phyloP scores from a whole-genome alignment of 805 yeast species.

The Saccharomycodes ludwigii region DNA sequence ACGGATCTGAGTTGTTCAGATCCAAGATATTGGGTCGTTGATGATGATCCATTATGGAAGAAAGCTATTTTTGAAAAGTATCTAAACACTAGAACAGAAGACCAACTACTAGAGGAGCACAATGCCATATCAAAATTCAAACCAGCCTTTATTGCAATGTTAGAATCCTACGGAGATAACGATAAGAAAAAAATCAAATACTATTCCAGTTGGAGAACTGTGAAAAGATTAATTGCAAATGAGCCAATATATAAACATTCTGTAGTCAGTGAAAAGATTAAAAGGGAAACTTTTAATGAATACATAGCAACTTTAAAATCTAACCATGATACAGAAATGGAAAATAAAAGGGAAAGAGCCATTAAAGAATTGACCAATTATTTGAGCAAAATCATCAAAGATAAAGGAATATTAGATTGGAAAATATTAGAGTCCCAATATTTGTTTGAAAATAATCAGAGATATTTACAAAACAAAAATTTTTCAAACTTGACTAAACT shows the following conservation, averaged over 20 bases:
- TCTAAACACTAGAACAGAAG: slow-evolving; percentile 35
- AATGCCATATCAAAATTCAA: slow-evolving; percentile 43
- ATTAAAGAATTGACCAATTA: slow-evolving; percentile 39
- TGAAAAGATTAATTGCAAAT: slow-evolving; percentile 39
- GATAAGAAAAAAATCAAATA: too few relatives aligned
- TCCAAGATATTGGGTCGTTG: slow-evolving; percentile 55
- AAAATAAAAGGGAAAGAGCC: slow-evolving; percentile 33
- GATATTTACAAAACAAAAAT: slow-evolving; percentile 50
- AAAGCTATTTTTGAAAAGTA: slow-evolving; percentile 55
- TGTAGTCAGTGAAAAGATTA: slow-evolving; percentile 41
- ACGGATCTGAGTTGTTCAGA: slow-evolving; percentile 38
- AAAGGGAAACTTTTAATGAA: slow-evolving; percentile 40
- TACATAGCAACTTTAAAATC: slow-evolving; percentile 31
- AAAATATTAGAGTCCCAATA: slow-evolving; percentile 12
- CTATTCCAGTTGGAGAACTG: slow-evolving; percentile 53
- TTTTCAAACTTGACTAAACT: slow-evolving; percentile 37
- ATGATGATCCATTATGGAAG: slow-evolving; percentile 45
- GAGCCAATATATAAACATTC: slow-evolving; percentile 59
- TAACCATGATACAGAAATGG: slow-evolving; percentile 15
- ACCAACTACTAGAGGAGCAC: slow-evolving; percentile 40
- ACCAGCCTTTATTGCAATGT: slow-evolving; percentile 36
- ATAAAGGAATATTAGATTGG: slow-evolving; percentile 15
- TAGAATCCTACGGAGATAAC: slow-evolving; percentile 24
- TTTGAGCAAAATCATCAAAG: slow-evolving; percentile 27
- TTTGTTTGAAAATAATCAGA: slow-evolving; percentile 29